phyloP scores from a whole-genome alignment of 805 yeast species.

The Yamadazyma tumulicola region DNA sequence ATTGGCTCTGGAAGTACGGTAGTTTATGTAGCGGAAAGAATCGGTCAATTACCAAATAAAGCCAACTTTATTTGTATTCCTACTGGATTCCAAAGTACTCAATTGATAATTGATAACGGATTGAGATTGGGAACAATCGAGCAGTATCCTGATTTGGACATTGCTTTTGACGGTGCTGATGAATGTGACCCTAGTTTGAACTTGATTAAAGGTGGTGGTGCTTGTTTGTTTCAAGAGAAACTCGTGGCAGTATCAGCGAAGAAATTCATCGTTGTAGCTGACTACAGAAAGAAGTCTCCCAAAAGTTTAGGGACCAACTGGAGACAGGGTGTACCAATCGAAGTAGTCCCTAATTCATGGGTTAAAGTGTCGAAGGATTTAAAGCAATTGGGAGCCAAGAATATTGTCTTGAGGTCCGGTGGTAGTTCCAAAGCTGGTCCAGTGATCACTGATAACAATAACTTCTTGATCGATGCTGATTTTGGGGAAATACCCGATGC shows the following conservation, averaged over 20 bases:
- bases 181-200: slow-evolving; percentile 79
- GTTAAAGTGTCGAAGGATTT: slow-evolving; percentile 71
- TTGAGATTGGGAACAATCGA: slow-evolving; percentile 77
- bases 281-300: slow-evolving; percentile 77
- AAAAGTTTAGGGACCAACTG: slow-evolving; percentile 69
- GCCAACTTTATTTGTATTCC: slow-evolving; percentile 74
- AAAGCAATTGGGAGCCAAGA: slow-evolving; percentile 57
- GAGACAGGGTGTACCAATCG: slow-evolving; percentile 93
- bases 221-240: slow-evolving; percentile 94
- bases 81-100: slow-evolving; percentile 94
- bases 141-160: slow-evolving; percentile 76
- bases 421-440: slow-evolving; percentile 96
- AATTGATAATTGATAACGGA: slow-evolving; percentile 78
- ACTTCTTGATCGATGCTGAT: slow-evolving; percentile 88
- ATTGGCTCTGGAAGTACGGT: slow-evolving; percentile 98
- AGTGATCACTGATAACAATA: slow-evolving; percentile 91
- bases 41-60: slow-evolving; percentile 64
- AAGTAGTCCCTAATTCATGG: slow-evolving; percentile 86
- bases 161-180: slow-evolving; percentile 98
- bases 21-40: slow-evolving; percentile 92
- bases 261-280: slow-evolving; percentile 85
- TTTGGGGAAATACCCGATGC: slow-evolving; percentile 70
- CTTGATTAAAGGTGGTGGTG: slow-evolving; percentile 98
- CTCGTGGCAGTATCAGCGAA: slow-evolving; percentile 79
- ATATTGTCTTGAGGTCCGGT: slow-evolving; percentile 73